Evolutionary conservation across 2,329 filamentous ascomycete genomes (phyloP).

Genomic region (Metarhizium brunneum): DNA sequence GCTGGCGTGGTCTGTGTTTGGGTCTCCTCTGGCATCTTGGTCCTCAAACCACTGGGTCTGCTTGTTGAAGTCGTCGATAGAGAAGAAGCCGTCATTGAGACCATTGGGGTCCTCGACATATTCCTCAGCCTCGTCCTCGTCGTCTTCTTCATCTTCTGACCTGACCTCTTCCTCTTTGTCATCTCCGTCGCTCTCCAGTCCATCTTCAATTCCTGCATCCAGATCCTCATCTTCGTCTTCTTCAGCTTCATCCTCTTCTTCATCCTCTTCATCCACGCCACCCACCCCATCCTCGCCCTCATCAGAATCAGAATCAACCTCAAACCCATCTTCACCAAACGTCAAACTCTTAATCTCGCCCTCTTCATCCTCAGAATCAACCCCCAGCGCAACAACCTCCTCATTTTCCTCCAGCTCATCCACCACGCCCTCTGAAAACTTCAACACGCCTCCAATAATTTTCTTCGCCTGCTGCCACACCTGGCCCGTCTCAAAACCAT

Average conservation of each 20-base stretch:
- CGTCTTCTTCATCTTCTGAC: slow-evolving; percentile 24
- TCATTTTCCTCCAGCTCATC: slow-evolving; percentile 41
- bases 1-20: slow-evolving; percentile 62
- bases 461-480: slow-evolving; percentile 90
- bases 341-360: slow-evolving; percentile 16
- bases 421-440: slow-evolving; percentile 37
- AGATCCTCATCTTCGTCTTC: slow-evolving; percentile 29
- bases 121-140: slow-evolving; percentile 30
- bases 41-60: slow-evolving; percentile 84
- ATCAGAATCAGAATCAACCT: slow-evolving; percentile 18
- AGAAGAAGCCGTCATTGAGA: slow-evolving; percentile 96
- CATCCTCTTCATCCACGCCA: slow-evolving; percentile 8
- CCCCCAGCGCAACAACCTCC: slow-evolving; percentile 25
- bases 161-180: slow-evolving; percentile 24
- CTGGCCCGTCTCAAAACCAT: slow-evolving; percentile 81
- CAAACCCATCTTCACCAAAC: slow-evolving; percentile 21
- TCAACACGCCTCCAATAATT: slow-evolving; percentile 55
- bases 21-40: slow-evolving; percentile 69
- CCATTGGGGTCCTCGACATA: slow-evolving; percentile 59
- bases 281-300: slow-evolving; percentile 19
- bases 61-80: slow-evolving; percentile 94
- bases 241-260: slow-evolving; percentile 13
- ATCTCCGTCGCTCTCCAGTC: slow-evolving; percentile 19
- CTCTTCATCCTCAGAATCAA: slow-evolving; percentile 25
- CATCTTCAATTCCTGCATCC: slow-evolving; percentile 10